These are phyloP conservation scores for Juglanconis oblonga DNA, from an alignment of 2,329 filamentous ascomycete species.

Conservation along the genomic window DNA sequence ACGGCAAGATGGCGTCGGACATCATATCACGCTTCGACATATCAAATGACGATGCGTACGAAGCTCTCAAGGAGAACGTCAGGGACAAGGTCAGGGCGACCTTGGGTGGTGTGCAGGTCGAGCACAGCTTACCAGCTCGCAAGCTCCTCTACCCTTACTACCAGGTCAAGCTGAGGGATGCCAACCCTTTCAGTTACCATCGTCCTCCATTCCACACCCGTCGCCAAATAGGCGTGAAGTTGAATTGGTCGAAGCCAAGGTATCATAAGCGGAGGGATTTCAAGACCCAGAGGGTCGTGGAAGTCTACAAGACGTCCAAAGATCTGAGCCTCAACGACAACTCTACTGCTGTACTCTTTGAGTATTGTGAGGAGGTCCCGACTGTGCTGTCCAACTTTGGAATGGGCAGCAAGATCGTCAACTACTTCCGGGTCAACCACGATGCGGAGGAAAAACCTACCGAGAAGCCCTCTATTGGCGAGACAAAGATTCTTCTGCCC, in stretches of 20 bases:
- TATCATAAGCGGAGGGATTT: conserved; percentile 77
- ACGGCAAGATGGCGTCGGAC: conserved; percentile 67
- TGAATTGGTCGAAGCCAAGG: conserved; percentile 70
- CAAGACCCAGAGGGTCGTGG: conserved; percentile 73
- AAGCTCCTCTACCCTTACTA: conserved; percentile 96
- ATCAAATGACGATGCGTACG: conserved; percentile 94
- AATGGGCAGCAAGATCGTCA: conserved; percentile 94
- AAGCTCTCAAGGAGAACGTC: conserved; percentile 93
- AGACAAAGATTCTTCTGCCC: conserved; percentile 81
- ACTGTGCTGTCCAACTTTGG: conserved; percentile 92
- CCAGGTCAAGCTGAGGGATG: conserved; percentile 76
- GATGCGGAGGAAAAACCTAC: conserved; percentile 69
- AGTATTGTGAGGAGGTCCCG: conserved; percentile 94
- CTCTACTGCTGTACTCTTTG: conserved; percentile 80
- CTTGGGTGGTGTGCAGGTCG: conserved; percentile 85
- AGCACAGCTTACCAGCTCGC: conserved; percentile 88
- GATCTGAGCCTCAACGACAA: conserved; percentile 88
- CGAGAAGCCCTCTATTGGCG: conserved; percentile 81
- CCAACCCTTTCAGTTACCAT: conserved; percentile 72
- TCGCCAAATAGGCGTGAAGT: conserved; percentile 61
- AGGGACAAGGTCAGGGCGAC: conserved; percentile 94
- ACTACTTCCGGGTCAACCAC: conserved; percentile 86
- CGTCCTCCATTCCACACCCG: conserved; percentile 74
- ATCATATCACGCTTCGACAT: conserved; percentile 86
- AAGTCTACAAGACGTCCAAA: conserved; percentile 75